Evolutionary conservation across 805 yeast genomes (phyloP).

Genomic region (Yueomyces sinensis): DNA sequence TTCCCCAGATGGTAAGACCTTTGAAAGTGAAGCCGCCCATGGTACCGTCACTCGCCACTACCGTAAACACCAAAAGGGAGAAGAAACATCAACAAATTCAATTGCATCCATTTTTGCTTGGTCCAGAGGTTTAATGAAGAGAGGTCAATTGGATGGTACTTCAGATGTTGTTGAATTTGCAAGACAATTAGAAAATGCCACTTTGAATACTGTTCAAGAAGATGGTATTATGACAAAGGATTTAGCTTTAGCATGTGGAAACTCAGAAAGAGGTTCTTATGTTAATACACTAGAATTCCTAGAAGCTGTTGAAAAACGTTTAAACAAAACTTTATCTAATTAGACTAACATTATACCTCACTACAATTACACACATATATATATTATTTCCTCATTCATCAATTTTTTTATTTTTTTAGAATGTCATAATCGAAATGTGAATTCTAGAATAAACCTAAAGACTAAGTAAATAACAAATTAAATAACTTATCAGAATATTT

Average conservation of each 20-base stretch:
- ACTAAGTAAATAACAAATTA: too few relatives aligned
- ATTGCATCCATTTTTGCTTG: conserved; percentile 80
- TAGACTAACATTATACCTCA: too few relatives aligned
- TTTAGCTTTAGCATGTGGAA: conserved; percentile 60
- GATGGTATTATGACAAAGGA: conserved; percentile 78
- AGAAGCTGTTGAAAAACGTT: conserved; percentile 56
- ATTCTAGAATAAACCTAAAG: too few relatives aligned
- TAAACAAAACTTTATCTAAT: too few relatives aligned
- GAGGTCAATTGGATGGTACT: conserved; percentile 65
- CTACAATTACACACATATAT: too few relatives aligned
- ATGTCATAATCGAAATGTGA: too few relatives aligned
- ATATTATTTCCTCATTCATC: too few relatives aligned
- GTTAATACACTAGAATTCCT: conserved; percentile 68
- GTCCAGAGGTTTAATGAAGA: conserved; percentile 73
- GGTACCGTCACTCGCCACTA: conserved; percentile 82
- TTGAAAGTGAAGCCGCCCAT: conserved; percentile 78
- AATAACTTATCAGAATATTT: too few relatives aligned
- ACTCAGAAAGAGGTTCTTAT: conserved; percentile 44
- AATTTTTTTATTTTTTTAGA: too few relatives aligned
- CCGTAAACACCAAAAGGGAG: conserved; percentile 71
- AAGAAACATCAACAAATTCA: conserved; percentile 74
- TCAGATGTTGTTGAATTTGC: conserved; percentile 62
- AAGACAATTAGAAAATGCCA: conserved; percentile 48
- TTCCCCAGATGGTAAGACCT: conserved; percentile 79
- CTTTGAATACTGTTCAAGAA: conserved; percentile 56